Conservation (phyloP, 352 stramenopile genomes). For the Pythium brachiatum region DNA sequence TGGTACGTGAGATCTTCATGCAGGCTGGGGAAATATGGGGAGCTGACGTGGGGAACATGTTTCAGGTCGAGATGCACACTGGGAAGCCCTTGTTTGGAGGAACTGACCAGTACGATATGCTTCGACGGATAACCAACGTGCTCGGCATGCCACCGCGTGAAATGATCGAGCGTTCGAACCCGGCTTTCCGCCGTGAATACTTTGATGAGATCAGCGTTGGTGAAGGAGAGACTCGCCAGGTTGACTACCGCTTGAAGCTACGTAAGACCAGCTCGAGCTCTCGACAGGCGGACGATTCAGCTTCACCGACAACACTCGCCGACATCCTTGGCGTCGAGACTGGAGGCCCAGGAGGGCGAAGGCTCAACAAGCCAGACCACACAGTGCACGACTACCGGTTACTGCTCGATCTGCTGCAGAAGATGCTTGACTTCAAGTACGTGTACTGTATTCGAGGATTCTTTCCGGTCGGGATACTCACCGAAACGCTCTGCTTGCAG, state of each 20-base stretch:
- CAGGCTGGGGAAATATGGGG: not conserved
- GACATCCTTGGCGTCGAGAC: slow-evolving; percentile 57
- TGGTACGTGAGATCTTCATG: slow-evolving; percentile 31
- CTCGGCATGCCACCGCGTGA: slow-evolving; percentile 92
- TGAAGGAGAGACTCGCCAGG: slow-evolving; percentile 52
- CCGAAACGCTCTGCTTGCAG: slow-evolving; percentile 23
- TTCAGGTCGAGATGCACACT: slow-evolving; percentile 95
- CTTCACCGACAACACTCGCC: slow-evolving; percentile 42
- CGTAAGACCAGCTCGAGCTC: slow-evolving; percentile 40
- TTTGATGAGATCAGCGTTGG: slow-evolving; percentile 85
- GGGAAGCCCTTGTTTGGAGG: slow-evolving; percentile 97
- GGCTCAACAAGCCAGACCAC: slow-evolving; percentile 65
- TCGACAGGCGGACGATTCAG: slow-evolving; percentile 25
- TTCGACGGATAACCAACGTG: slow-evolving; percentile 95
- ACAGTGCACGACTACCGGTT: slow-evolving; percentile 84
- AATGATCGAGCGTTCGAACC: slow-evolving; percentile 88
- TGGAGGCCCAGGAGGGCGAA: slow-evolving; percentile 37
- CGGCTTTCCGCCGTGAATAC: slow-evolving; percentile 85
- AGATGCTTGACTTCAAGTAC: slow-evolving; percentile 95
- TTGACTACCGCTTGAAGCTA: slow-evolving; percentile 68
- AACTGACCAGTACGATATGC: slow-evolving; percentile 95
- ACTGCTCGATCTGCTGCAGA: slow-evolving; percentile 93
- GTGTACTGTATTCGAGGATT: slow-evolving; percentile 16
- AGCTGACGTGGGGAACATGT: not conserved
- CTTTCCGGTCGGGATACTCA: not conserved